Conservation (phyloP, 768 basidiomycete species). For the Xerocomellus intermedius region DNA sequence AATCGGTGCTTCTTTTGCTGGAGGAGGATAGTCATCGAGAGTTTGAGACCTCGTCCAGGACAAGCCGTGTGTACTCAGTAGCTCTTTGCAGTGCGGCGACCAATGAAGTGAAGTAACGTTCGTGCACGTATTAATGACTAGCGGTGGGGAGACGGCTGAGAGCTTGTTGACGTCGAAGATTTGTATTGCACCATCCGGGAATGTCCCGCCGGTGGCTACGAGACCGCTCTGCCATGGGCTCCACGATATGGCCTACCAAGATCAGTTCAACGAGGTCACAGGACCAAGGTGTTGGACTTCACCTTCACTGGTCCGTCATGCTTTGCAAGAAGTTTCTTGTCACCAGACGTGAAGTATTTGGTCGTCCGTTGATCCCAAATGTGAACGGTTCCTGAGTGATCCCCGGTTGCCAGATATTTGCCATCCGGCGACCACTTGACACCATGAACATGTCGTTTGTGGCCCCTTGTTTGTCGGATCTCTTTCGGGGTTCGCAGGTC, state of each 20-base stretch:
- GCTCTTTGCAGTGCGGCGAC: slow-evolving; percentile 79
- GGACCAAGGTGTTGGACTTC: background rate
- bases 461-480: slow-evolving; percentile 29
- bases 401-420: slow-evolving; percentile 40
- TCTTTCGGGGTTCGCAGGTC: slow-evolving; percentile 36
- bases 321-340: slow-evolving; percentile 40
- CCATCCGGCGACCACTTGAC: slow-evolving; percentile 43
- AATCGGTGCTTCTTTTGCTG: slow-evolving; percentile 20
- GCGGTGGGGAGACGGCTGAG: slow-evolving; percentile 47
- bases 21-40: slow-evolving; percentile 16
- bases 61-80: slow-evolving; percentile 75
- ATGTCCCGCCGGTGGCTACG: slow-evolving; percentile 65
- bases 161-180: slow-evolving; percentile 45
- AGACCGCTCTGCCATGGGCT: slow-evolving; percentile 71
- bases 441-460: slow-evolving; percentile 37
- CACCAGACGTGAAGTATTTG: slow-evolving; percentile 29
- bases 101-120: slow-evolving; percentile 63
- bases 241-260: slow-evolving; percentile 63
- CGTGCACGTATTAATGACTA: slow-evolving; percentile 43
- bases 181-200: slow-evolving; percentile 57
- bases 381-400: slow-evolving; percentile 40
- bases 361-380: slow-evolving; percentile 44
- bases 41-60: slow-evolving; percentile 27
- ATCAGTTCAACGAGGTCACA: background rate
- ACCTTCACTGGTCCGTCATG: slow-evolving; percentile 47